Conservation (phyloP, 2,329 filamentous ascomycete species). For the Daldinia eschscholtzii region DNA sequence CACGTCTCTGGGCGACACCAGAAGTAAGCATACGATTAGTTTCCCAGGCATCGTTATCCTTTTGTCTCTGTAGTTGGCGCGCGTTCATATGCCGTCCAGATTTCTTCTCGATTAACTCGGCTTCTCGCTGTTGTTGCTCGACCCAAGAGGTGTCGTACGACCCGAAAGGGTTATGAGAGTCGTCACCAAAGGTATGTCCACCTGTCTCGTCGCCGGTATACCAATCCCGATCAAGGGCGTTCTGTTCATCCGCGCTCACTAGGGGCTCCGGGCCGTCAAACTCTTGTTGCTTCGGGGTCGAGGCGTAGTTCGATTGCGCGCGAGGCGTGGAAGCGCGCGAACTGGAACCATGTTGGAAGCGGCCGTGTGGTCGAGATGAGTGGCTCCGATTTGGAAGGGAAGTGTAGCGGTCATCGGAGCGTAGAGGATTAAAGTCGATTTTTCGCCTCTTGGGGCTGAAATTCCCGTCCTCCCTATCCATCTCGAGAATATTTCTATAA, state of each 20-base stretch:
- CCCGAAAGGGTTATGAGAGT: constrained; percentile 92
- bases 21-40: constrained; percentile 98
- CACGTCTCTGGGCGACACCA: constrained; percentile 90
- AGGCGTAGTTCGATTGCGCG: constrained; percentile 49
- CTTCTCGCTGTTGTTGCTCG: constrained; percentile 76
- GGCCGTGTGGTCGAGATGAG: constrained; percentile 56
- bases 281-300: constrained; percentile 65
- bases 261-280: constrained; percentile 73
- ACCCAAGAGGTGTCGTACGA: constrained; percentile 81
- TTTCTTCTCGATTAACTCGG: constrained; percentile 83
- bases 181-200: constrained; percentile 86
- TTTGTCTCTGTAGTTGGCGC: constrained; percentile 85
- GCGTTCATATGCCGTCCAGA: constrained; percentile 76
- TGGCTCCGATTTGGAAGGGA: constrained; percentile 62
- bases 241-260: constrained; percentile 75
- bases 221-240: constrained; percentile 90
- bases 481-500: constrained; percentile 28
- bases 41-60: constrained; percentile 98
- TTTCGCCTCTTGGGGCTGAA: constrained; percentile 74
- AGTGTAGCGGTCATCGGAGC: constrained; percentile 68
- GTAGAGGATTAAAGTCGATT: constrained; percentile 69
- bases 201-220: constrained; percentile 89
- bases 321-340: constrained; percentile 50
- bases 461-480: constrained; percentile 51
- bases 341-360: constrained; percentile 48